Evolutionary conservation across 352 stramenopile genomes (phyloP).

Genomic region (Globisporangium parvum): DNA sequence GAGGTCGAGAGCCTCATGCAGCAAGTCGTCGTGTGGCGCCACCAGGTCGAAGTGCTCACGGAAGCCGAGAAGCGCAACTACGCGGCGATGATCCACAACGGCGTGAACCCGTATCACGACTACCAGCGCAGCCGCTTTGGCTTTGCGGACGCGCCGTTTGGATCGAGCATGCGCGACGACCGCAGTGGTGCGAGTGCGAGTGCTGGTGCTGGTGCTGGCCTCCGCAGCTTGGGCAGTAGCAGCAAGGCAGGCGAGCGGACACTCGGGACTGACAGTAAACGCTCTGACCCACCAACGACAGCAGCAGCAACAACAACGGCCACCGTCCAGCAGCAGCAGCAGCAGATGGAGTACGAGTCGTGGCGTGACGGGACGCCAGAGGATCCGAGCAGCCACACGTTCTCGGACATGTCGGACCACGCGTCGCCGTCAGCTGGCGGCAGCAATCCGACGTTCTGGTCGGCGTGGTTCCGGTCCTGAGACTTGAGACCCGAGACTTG

Average conservation of each 20-base stretch:
- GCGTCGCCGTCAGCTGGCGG: constrained; percentile 12
- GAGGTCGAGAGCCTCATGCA: constrained; percentile 78
- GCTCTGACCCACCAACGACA: too few relatives aligned
- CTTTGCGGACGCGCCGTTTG: constrained; percentile 17
- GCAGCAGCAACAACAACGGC: not conserved
- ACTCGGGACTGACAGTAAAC: not conserved
- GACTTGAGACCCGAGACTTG: too few relatives aligned
- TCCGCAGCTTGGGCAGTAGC: not conserved
- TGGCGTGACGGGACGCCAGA: constrained; percentile 24
- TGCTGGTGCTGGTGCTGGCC: constrained; percentile 4
- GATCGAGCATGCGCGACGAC: not conserved
- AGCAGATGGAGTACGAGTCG: constrained; percentile 16
- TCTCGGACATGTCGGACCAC: constrained; percentile 24
- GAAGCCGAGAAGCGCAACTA: constrained; percentile 80
- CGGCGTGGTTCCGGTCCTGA: constrained; percentile 31
- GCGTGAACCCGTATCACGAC: constrained; percentile 50
- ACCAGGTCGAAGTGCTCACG: constrained; percentile 80
- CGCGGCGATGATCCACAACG: constrained; percentile 49
- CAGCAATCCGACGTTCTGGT: constrained; percentile 33
- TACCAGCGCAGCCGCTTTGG: constrained; percentile 49
- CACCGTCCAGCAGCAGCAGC: constrained; percentile 12
- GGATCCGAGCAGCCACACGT: constrained; percentile 20
- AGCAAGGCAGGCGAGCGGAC: constrained; percentile 4
- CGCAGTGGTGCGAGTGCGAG: not conserved
- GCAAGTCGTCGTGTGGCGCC: constrained; percentile 75